A percentile compares a stretch with the other conserved stretches of the same genome.
phyloP scores from a whole-genome alignment of 179 eudicot genomes.

The Pouteria campechiana region DNA sequence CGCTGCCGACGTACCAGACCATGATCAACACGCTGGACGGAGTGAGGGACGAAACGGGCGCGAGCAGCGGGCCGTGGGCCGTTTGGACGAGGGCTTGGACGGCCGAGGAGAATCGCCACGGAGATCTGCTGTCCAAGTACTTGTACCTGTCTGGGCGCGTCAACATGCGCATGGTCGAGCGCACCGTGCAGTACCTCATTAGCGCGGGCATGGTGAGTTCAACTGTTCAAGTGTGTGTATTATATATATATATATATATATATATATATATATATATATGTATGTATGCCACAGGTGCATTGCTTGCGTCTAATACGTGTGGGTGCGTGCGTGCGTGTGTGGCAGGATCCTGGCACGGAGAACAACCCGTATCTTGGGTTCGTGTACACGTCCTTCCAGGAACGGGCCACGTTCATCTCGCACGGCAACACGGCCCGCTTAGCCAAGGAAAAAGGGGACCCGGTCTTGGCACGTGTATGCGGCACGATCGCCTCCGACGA shows the following conservation, averaged over 20 bases:
- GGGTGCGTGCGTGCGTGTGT: background rate
- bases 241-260: background rate
- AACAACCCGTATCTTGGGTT: conserved; percentile 28
- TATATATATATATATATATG: background rate
- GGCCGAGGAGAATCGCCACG: conserved; percentile 41
- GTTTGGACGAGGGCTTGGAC: conserved; percentile 36
- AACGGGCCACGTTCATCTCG: conserved; percentile 34
- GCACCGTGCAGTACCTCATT: conserved; percentile 30
- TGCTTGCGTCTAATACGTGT: background rate
- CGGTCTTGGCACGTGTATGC: conserved; percentile 21
- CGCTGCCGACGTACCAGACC: conserved; percentile 33
- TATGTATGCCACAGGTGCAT: background rate
- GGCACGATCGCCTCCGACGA: conserved; percentile 33
- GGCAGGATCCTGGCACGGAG: conserved; percentile 21
- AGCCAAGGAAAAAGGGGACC: conserved; percentile 22
- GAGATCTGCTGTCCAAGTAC: conserved; percentile 25
- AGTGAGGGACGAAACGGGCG: conserved; percentile 22
- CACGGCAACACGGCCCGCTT: conserved; percentile 42
- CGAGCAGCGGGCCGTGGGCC: conserved; percentile 28
- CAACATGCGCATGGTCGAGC: conserved; percentile 28
- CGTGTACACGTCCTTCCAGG: conserved; percentile 43
- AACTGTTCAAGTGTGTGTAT: background rate
- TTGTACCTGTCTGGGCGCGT: conserved; percentile 43
- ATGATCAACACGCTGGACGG: conserved; percentile 26
- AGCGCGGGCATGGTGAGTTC: conserved; percentile 27